Conservation (phyloP, 768 basidiomycete species). For the Mycena alexandri region DNA sequence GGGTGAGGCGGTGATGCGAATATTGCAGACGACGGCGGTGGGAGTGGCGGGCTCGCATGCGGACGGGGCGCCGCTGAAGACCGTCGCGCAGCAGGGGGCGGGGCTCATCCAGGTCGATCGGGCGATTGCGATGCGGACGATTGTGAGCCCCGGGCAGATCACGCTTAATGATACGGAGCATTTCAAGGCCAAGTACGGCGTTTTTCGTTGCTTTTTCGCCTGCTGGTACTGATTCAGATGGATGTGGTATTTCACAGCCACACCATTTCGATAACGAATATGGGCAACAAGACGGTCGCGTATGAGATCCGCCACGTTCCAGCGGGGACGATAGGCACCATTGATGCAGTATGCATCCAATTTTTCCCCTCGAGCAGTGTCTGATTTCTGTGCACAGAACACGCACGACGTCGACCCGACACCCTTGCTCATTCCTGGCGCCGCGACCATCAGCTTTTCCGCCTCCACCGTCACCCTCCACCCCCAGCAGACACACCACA, state of each 20-base stretch:
- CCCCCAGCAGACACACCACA: constrained; percentile 43
- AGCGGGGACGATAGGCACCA: constrained; percentile 50
- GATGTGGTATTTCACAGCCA: constrained; percentile 32
- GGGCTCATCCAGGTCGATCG: constrained; percentile 57
- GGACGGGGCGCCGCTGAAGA: constrained; percentile 47
- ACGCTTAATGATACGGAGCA: constrained; percentile 62
- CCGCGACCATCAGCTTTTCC: constrained; percentile 55
- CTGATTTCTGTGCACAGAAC: constrained; percentile 6
- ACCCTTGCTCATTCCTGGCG: constrained; percentile 51
- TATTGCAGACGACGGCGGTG: constrained; percentile 27
- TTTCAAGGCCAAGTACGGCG: constrained; percentile 43
- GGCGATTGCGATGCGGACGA: constrained; percentile 53
- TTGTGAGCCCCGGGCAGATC: constrained; percentile 57
- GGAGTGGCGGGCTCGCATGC: constrained; percentile 22
- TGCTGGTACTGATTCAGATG: not conserved
- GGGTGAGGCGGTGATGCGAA: constrained; percentile 24
- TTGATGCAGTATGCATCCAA: constrained; percentile 39
- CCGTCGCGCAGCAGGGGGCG: constrained; percentile 52
- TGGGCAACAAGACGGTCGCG: constrained; percentile 43
- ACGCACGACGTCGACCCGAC: constrained; percentile 43
- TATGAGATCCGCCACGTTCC: constrained; percentile 54
- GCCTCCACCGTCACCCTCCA: constrained; percentile 50
- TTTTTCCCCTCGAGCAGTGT: not conserved
- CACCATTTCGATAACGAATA: constrained; percentile 55
- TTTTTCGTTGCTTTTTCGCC: not conserved